Evolutionary conservation across 2,329 filamentous ascomycete genomes (phyloP).

Genomic region (Alternaria brassicicola): DNA sequence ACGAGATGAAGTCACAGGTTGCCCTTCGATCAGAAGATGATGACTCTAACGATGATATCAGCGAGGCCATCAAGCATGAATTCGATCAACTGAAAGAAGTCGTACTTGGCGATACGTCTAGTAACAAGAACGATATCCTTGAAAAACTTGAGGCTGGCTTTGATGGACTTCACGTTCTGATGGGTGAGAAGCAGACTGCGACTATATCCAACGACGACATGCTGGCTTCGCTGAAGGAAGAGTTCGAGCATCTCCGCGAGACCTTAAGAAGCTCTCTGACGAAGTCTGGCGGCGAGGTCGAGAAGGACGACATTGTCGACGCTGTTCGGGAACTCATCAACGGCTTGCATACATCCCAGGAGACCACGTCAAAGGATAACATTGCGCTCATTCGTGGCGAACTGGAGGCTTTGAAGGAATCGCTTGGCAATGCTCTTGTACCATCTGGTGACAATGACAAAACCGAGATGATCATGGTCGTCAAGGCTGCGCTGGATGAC

Average conservation of each 20-base stretch:
- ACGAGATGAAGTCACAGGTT: constrained; percentile 51
- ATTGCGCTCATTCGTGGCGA: constrained; percentile 53
- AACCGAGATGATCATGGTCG: constrained; percentile 50
- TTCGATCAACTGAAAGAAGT: constrained; percentile 82
- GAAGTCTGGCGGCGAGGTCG: constrained; percentile 52
- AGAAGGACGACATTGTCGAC: constrained; percentile 73
- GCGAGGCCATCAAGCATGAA: constrained; percentile 78
- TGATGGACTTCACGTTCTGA: constrained; percentile 54
- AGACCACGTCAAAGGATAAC: constrained; percentile 50
- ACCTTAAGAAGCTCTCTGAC: constrained; percentile 61
- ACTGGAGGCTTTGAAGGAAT: constrained; percentile 52
- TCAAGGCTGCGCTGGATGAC: constrained; percentile 48
- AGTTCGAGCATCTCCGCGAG: constrained; percentile 67
- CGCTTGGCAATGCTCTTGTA: constrained; percentile 52
- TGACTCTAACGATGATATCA: constrained; percentile 54
- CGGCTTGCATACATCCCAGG: constrained; percentile 51
- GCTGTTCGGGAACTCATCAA: constrained; percentile 62
- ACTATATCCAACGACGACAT: constrained; percentile 52
- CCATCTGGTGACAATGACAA: constrained; percentile 46
- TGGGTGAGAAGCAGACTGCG: constrained; percentile 44
- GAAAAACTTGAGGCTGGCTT: constrained; percentile 63
- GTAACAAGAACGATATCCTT: constrained; percentile 66
- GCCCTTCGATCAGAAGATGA: constrained; percentile 45
- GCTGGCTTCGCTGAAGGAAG: constrained; percentile 60
- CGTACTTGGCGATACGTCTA: constrained; percentile 66